phyloP scores from a whole-genome alignment of 768 basidiomycete species.

The Boletus barrowsii region DNA sequence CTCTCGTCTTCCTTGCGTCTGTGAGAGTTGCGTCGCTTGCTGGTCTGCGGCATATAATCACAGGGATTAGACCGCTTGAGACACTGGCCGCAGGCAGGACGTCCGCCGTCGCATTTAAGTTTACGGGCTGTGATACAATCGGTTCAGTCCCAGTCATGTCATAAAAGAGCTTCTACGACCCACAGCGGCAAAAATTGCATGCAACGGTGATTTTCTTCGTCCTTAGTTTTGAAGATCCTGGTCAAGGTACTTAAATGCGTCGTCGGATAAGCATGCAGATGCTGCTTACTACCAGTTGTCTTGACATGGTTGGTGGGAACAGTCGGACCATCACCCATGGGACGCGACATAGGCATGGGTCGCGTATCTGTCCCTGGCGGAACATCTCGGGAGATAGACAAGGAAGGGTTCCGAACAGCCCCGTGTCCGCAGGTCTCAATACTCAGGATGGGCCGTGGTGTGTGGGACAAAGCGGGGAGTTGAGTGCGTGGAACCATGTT shows the following conservation, averaged over 20 bases:
- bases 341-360: conserved; percentile 40
- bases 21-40: conserved; percentile 67
- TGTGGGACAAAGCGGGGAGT: conserved; percentile 30
- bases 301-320: conserved; percentile 31
- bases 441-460: conserved; percentile 54
- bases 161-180: conserved; percentile 32
- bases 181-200: conserved; percentile 89
- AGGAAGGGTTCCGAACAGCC: conserved; percentile 42
- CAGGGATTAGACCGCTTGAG: conserved; percentile 74
- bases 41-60: conserved; percentile 72
- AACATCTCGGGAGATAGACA: conserved; percentile 47
- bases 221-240: conserved; percentile 62
- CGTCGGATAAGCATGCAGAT: conserved; percentile 4
- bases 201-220: conserved; percentile 87
- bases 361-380: conserved; percentile 44
- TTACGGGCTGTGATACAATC: conserved; percentile 61
- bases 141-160: conserved; percentile 17
- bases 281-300: conserved; percentile 37
- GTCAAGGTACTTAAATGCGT: conserved; percentile 15
- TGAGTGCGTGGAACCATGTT: conserved; percentile 33
- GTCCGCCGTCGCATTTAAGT: conserved; percentile 84
- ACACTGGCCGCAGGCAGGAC: conserved; percentile 81
- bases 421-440: conserved; percentile 57
- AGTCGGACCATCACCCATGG: conserved; percentile 34
- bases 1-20: conserved; percentile 64